These are phyloP conservation scores for Eucalyptus paniculata DNA, from an alignment of 345 rosid species.

Conservation along the genomic window DNA sequence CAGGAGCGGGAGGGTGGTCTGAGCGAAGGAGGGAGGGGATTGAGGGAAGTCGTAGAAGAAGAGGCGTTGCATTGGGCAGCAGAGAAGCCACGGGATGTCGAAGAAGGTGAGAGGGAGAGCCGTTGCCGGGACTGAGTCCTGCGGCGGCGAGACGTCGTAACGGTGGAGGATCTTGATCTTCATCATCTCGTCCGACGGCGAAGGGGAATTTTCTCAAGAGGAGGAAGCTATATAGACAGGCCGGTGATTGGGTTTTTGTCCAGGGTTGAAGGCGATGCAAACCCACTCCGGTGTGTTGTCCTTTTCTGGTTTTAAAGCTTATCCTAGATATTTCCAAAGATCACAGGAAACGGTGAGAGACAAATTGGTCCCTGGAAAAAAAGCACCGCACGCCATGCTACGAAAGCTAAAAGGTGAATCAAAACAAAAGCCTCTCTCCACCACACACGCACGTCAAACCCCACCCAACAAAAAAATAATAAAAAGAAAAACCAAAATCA, in stretches of 20 bases:
- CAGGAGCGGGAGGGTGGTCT: slow-evolving; percentile 19
- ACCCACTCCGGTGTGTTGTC: background rate
- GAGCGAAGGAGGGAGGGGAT: slow-evolving; percentile 11
- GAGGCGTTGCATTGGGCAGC: slow-evolving; percentile 2
- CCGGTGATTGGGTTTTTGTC: background rate
- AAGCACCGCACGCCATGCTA: background rate
- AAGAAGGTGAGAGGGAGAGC: slow-evolving; percentile 26
- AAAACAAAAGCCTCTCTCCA: too few relatives aligned
- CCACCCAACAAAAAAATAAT: too few relatives aligned
- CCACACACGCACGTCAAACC: too few relatives aligned
- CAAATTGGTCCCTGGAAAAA: background rate
- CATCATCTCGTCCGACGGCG: background rate
- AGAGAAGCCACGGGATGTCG: slow-evolving; percentile 13
- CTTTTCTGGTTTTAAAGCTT: background rate
- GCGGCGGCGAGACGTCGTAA: slow-evolving; percentile 15
- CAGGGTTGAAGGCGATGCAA: background rate
- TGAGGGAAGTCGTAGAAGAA: slow-evolving; percentile 20
- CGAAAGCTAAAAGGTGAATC: too few relatives aligned
- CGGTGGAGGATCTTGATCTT: background rate
- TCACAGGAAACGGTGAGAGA: background rate
- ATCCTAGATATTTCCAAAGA: background rate
- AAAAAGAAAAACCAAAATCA: too few relatives aligned
- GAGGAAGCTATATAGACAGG: background rate
- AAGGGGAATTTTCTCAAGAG: background rate
- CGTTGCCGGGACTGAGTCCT: slow-evolving; percentile 9